Conservation (phyloP, 2,329 filamentous ascomycete species). For the Apiospora aurea region DNA sequence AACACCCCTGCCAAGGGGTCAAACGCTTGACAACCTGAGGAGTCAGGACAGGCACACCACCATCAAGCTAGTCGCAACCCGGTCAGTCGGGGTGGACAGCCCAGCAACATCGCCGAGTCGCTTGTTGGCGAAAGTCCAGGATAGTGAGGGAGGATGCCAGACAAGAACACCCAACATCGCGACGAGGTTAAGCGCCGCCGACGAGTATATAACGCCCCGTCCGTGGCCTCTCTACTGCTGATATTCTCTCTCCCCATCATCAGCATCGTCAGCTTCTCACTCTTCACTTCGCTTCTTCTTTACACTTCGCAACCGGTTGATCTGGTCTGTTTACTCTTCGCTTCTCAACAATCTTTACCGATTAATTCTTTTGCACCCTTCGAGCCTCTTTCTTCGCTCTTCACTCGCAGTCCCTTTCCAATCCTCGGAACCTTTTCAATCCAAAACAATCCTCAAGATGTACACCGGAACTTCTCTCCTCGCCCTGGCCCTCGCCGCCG, state of each 20-base stretch:
- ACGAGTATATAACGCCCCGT: slow-evolving; percentile 26
- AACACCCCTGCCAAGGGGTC: slow-evolving; percentile 14
- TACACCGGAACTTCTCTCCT: slow-evolving; percentile 25
- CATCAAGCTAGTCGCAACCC: neutral
- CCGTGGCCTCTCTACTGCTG: neutral
- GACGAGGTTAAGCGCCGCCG: neutral
- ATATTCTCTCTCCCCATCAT: slow-evolving; percentile 23
- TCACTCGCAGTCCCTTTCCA: neutral
- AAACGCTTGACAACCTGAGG: neutral
- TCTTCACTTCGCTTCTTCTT: slow-evolving; percentile 23
- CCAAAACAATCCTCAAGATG: slow-evolving; percentile 21
- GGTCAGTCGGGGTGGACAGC: neutral
- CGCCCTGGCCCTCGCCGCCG: slow-evolving; percentile 30
- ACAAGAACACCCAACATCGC: neutral
- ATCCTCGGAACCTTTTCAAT: neutral
- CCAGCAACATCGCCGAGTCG: neutral
- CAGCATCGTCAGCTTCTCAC: slow-evolving; percentile 23
- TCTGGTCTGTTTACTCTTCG: slow-evolving; percentile 28
- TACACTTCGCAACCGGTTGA: slow-evolving; percentile 26
- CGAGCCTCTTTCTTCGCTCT: slow-evolving; percentile 19
- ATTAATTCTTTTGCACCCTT: slow-evolving; percentile 9
- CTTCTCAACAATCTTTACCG: slow-evolving; percentile 27
- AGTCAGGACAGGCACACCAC: neutral
- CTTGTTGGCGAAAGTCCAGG: neutral
- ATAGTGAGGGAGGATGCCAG: neutral